These are phyloP conservation scores for Colletotrichum tropicale DNA, from an alignment of 2,329 filamentous ascomycete genomes.

Conservation along the genomic window DNA sequence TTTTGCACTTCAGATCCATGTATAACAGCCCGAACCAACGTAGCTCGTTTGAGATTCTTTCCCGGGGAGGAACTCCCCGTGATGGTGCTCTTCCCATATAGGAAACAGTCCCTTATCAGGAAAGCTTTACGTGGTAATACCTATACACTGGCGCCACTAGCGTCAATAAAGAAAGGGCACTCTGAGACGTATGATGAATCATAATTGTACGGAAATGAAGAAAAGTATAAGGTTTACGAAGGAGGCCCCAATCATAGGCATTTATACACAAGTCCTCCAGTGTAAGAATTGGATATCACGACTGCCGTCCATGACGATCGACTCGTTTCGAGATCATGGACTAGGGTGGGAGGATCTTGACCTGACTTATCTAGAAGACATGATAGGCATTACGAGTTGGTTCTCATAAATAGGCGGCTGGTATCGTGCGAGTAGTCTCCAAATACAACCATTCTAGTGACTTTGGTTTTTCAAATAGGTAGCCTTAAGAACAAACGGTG, in stretches of 20 bases:
- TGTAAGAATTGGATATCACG: neutral
- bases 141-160: neutral
- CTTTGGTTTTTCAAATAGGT: neutral
- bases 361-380: neutral
- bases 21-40: neutral
- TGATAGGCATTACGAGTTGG: neutral
- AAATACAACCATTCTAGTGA: neutral
- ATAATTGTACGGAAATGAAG: neutral
- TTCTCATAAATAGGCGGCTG: neutral
- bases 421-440: neutral
- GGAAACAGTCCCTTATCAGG: neutral
- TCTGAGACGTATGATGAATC: neutral
- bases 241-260: neutral
- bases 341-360: neutral
- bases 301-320: too few relatives aligned
- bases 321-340: too few relatives aligned
- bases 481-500: neutral
- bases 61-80: neutral
- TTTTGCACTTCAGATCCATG: neutral
- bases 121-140: neutral
- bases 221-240: neutral
- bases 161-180: neutral
- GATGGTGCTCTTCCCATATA: neutral
- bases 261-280: neutral
- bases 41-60: neutral